Percentiles rank a stretch among this genome's conserved stretches.
Evolutionary conservation across 768 basidiomycete genomes (phyloP).

Genomic region (Amylocystis lapponica): DNA sequence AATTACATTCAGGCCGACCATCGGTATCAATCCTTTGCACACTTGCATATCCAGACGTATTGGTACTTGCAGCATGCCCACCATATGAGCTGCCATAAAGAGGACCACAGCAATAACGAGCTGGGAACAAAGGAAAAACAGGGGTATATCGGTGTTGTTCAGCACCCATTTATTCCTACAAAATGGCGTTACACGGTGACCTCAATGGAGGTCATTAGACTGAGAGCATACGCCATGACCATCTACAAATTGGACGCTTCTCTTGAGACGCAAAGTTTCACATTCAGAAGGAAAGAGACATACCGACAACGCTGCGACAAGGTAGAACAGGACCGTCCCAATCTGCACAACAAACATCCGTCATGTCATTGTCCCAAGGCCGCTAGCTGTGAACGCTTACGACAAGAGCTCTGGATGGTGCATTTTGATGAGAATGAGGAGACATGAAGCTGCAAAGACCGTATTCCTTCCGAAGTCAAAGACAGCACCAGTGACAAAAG

Average conservation of each 20-base stretch:
- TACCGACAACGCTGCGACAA: constrained; percentile 84
- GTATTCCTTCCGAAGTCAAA: neutral
- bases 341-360: too few species aligned
- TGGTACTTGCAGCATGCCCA: constrained; percentile 63
- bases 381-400: constrained; percentile 27
- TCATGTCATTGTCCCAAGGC: neutral
- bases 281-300: constrained; percentile 28
- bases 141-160: constrained; percentile 61
- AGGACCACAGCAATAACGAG: constrained; percentile 74
- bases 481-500: too few species aligned
- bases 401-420: constrained; percentile 40
- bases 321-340: constrained; percentile 78
- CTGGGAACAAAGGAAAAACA: constrained; percentile 85
- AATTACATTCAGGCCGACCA: constrained; percentile 72
- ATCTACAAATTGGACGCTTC: constrained; percentile 42
- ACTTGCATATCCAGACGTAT: constrained; percentile 58
- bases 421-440: constrained; percentile 20
- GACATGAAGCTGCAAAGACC: constrained; percentile 1
- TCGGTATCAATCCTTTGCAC: constrained; percentile 69
- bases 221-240: constrained; percentile 75
- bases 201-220: neutral
- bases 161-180: constrained; percentile 96
- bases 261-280: neutral
- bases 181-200: too few species aligned
- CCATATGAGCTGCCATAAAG: constrained; percentile 56